Base-by-base conservation (phyloP, 1,284 basidiomycete genomes). In the Pisolithus thermaeus region DNA sequence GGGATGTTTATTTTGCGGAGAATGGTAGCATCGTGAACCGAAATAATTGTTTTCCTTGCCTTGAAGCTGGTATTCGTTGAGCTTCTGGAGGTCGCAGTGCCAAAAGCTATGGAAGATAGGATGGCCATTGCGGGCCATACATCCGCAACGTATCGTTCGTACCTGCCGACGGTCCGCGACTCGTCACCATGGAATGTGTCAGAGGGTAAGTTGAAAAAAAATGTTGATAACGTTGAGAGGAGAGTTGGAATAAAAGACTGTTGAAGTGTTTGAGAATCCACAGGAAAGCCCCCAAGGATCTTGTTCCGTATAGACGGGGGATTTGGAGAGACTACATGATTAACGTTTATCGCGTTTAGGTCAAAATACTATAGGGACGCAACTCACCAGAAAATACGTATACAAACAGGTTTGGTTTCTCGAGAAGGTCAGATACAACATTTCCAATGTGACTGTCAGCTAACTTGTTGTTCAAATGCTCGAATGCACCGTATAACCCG, bases 221-320 rank as follows among this genome's bases (percentile, higher is more conserved):
- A 36, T 8, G 52, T 52, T 4, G 65, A 60, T 36, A 69, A 36
- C 14, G 47, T 51, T 5, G n/a, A 51, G 43, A 65, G 61, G 11
- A 69, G 43, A 11, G 22, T 16, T n/a, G 39, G 20, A 11, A 59
- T 47, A 42, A 20, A 51, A 0, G 64, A 68, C 0, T 36, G 3
- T 25, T 38, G 44, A 6, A 61, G 36, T 12, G 53, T 47, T 5
- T 46, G 41, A 0, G 64, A 54, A 39, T 60, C 44, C 3, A 46
- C 47, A 2, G 65, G 65, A 22, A 56, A 68, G 22, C 47, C 18
- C n/a, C 35, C 20, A 27, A 65, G 12, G 20, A 68, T 61, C n/a
- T 27, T 50, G 38, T 23, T n/a, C 22, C 56, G 50, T 36, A 69
- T 14, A n/a, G 35, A 2, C 9, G 36, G 30, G 22, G 44, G 44